A percentile compares a stretch with the other conserved stretches of the same genome.
Evolutionary conservation across 108 stramenopile genomes (phyloP).

Genomic region (Nitzschia sp.): DNA sequence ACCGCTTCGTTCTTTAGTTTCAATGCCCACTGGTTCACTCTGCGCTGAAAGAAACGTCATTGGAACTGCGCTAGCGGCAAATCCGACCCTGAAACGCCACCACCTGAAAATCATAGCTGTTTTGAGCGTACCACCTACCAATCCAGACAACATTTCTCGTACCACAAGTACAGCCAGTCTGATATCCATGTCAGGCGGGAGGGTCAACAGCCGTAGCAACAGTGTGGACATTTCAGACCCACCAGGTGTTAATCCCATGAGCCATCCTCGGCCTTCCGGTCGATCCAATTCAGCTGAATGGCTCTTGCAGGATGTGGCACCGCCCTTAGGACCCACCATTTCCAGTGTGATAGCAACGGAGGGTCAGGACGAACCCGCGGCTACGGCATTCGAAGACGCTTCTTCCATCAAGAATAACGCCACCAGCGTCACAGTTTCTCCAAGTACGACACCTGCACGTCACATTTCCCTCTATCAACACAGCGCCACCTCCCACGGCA

Average conservation of each 20-base stretch:
- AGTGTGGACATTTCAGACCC: neutral
- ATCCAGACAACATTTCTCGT: constrained; percentile 22
- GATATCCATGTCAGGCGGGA: neutral
- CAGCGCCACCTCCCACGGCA: neutral
- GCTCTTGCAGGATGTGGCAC: neutral
- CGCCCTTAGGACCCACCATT: neutral
- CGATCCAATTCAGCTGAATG: constrained; percentile 12
- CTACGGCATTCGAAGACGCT: neutral
- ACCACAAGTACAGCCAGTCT: constrained; percentile 42
- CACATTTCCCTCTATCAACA: constrained; percentile 46
- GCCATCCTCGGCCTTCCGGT: neutral
- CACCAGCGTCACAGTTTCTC: neutral
- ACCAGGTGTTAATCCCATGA: neutral
- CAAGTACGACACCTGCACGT: constrained; percentile 45
- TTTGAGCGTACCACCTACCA: constrained; percentile 47
- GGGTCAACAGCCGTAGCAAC: neutral
- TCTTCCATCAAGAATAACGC: neutral
- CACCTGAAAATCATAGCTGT: constrained; percentile 88
- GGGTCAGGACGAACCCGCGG: neutral
- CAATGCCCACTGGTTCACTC: constrained; percentile 97
- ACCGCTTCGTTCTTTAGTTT: too few species aligned
- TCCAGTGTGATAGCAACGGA: neutral
- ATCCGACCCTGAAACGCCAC: constrained; percentile 77
- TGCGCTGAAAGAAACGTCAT: constrained; percentile 98
- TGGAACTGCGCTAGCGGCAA: constrained; percentile 85